A percentile compares a stretch with the other conserved stretches of the same genome.
These are phyloP conservation scores for Begonia masoniana DNA, from an alignment of 306 rosid genomes.

Conservation along the genomic window DNA sequence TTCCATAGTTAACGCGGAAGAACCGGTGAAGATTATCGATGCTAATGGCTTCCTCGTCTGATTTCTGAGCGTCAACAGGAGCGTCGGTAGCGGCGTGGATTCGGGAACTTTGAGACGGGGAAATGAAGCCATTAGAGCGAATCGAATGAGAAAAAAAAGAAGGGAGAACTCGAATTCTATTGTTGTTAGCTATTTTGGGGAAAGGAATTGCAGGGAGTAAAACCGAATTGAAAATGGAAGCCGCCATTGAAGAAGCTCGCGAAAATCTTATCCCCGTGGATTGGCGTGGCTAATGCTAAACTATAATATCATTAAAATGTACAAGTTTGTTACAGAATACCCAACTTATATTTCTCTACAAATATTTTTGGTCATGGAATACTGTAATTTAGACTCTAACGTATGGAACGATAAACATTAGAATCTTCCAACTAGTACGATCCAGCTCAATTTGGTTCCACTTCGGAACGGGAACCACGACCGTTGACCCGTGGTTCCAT, in stretches of 20 bases:
- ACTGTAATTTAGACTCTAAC: no score
- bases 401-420: no score
- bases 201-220: constrained; percentile 16
- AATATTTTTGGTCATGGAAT: no score
- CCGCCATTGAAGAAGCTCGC: constrained; percentile 27
- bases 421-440: no score
- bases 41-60: constrained; percentile 47
- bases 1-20: constrained; percentile 50
- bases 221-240: constrained; percentile 26
- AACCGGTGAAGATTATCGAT: constrained; percentile 57
- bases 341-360: no score
- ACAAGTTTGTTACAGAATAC: no score
- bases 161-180: constrained; percentile 10
- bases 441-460: no score
- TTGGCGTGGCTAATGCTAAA: no score
- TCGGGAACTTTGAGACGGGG: constrained; percentile 13
- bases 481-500: no score
- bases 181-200: constrained; percentile 13
- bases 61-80: constrained; percentile 25
- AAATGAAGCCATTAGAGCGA: constrained; percentile 8
- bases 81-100: constrained; percentile 33
- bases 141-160: constrained; percentile 1
- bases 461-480: no score
- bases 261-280: no score
- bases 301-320: no score